These are phyloP conservation scores for Kluyveromyces nonfermentans DNA, from an alignment of 805 yeast genomes.

Conservation along the genomic window DNA sequence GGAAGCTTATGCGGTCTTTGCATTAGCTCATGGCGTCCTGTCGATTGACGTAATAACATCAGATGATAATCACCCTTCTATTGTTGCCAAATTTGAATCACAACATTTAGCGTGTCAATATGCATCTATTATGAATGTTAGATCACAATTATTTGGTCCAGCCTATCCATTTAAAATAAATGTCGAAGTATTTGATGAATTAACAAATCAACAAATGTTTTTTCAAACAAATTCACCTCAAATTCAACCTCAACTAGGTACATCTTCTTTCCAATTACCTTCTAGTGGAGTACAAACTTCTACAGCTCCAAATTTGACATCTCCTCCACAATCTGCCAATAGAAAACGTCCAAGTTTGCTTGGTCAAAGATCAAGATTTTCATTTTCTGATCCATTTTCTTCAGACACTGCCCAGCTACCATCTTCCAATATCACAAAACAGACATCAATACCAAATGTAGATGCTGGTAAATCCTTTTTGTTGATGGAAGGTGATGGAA, in stretches of 20 bases:
- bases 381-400: slow-evolving; percentile 58
- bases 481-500: slow-evolving; percentile 32
- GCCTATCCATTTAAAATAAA: slow-evolving; percentile 31
- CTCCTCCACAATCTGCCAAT: slow-evolving; percentile 19
- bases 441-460: slow-evolving; percentile 18
- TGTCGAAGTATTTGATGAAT: slow-evolving; percentile 35
- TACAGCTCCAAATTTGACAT: slow-evolving; percentile 12
- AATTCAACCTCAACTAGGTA: slow-evolving; percentile 7
- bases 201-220: slow-evolving; percentile 20
- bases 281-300: slow-evolving; percentile 9
- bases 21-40: slow-evolving; percentile 56
- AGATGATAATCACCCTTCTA: slow-evolving; percentile 24
- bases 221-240: slow-evolving; percentile 10
- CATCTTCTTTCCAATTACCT: slow-evolving; percentile 10
- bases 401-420: slow-evolving; percentile 17
- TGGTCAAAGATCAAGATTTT: slow-evolving; percentile 55
- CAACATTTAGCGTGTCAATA: slow-evolving; percentile 36
- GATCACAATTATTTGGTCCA: slow-evolving; percentile 41
- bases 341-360: slow-evolving; percentile 47
- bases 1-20: slow-evolving; percentile 59
- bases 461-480: slow-evolving; percentile 35
- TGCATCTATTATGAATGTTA: slow-evolving; percentile 33
- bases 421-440: slow-evolving; percentile 5
- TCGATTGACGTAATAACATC: slow-evolving; percentile 35
- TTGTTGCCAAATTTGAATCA: slow-evolving; percentile 39